Conservation (phyloP, 1,139 yeast genomes). For the Dujonia santamariae region DNA sequence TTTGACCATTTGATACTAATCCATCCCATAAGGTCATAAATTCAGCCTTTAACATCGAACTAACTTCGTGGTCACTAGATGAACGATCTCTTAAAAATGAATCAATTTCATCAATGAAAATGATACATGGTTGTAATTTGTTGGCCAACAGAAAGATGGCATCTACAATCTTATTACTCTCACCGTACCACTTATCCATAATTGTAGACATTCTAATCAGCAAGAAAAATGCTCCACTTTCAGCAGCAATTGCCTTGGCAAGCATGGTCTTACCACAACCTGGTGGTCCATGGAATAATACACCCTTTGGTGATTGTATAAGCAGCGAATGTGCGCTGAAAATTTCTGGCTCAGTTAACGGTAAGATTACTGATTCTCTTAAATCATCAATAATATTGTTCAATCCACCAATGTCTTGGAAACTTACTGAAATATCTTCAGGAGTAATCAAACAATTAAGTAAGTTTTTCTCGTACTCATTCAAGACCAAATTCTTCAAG, state of each 20-base stretch:
- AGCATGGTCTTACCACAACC: constrained; percentile 98
- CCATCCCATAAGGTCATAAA: constrained; percentile 99
- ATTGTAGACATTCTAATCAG: constrained; percentile 91
- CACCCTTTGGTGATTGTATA: constrained; percentile 91
- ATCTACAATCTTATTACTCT: constrained; percentile 88
- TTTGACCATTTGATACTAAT: constrained; percentile 68
- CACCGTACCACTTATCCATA: constrained; percentile 99
- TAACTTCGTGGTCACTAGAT: constrained; percentile 89
- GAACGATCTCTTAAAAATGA: constrained; percentile 87
- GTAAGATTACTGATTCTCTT: constrained; percentile 83
- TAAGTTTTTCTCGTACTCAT: constrained; percentile 75
- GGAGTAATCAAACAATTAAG: constrained; percentile 81
- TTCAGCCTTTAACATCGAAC: constrained; percentile 92
- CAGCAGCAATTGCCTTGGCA: constrained; percentile 92
- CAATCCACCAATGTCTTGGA: constrained; percentile 85
- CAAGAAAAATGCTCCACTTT: constrained; percentile 88
- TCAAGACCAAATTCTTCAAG: constrained; percentile 52
- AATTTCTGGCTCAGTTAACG: constrained; percentile 71
- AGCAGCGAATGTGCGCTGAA: constrained; percentile 62
- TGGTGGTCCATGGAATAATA: constrained; percentile 90
- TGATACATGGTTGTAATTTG: constrained; percentile 90
- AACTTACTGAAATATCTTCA: constrained; percentile 71
- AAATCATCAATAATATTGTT: constrained; percentile 79
- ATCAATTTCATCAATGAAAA: constrained; percentile 95
- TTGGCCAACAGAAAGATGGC: constrained; percentile 89